Base-by-base conservation (phyloP, 2,329 filamentous ascomycete species). In the Phialophora tarda region DNA sequence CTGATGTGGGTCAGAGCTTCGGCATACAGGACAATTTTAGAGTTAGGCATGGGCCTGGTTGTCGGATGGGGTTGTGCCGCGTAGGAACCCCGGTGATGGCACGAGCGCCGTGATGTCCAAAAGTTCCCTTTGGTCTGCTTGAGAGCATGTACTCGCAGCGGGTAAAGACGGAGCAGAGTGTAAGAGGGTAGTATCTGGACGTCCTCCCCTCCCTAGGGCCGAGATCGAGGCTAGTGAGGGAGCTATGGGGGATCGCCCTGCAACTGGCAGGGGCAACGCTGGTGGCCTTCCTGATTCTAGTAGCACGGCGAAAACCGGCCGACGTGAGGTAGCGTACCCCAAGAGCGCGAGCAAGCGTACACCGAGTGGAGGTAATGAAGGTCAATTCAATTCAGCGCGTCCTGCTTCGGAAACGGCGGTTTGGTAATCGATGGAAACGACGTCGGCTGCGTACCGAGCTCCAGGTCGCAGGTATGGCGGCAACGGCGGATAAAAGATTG, bases 1-100 rank as follows among this genome's bases (percentile, higher is more conserved):
- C 85, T 83, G 68, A 89, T 87, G 69, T 89, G 84, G 41, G 85
- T 81, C 44, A 89, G 78, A 17, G 87, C 80, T 74, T 89, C 87
- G 26, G 86, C 85, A 69, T 89, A 88, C 14, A 89, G 78, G 50
- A 78, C 67, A 34, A 74, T 71, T 47, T 70, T 71, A 8, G 71
- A 67, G 12, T 65, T 65, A 44, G 65, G 51, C 68, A 70, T 70
- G 8, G 4, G 21, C 60, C 4, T 28, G 8, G 48, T 23, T n/a
- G 24, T 26, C 28, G 3, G 17, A n/a, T 3, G 14, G 17, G 38
- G 38, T 7, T n/a, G 38, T n/a, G 17, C 38, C 14, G 38, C 38
- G 6, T 41, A 12, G 38, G 14, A 14, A 17, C 38, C 14, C 53
- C 8, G 53, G 12, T n/a, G 26, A 30, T 56, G 12, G 23, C 53